Percentiles rank a stretch among this genome's conserved stretches.
phyloP scores from a whole-genome alignment of 345 rosid species.

The Aurinia saxatilis region DNA sequence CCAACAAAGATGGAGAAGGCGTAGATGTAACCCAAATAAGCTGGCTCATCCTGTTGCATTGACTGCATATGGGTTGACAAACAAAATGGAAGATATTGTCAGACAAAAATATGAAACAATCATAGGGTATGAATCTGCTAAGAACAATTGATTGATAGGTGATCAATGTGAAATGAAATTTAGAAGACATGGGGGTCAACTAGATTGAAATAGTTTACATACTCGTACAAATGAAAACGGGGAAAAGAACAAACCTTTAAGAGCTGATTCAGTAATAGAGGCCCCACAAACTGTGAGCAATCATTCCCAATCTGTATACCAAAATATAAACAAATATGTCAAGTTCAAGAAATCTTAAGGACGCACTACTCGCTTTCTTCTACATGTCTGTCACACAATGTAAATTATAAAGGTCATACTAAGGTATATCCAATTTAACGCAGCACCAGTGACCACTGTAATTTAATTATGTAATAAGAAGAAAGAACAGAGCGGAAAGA shows the following conservation, averaged over 20 bases:
- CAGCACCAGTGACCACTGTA: constrained; percentile 1
- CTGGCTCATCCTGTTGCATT: constrained; percentile 92
- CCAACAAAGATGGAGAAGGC: constrained; percentile 30
- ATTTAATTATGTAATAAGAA: background rate
- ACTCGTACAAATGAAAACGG: background rate
- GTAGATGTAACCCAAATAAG: constrained; percentile 80
- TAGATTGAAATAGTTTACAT: background rate
- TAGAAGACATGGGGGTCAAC: background rate
- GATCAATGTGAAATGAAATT: constrained; percentile 6
- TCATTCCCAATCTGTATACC: constrained; percentile 49
- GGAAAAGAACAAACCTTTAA: constrained; percentile 55
- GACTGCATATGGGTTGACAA: constrained; percentile 53
- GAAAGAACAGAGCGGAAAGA: background rate
- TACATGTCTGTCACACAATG: background rate
- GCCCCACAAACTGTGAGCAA: constrained; percentile 91
- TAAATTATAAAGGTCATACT: background rate
- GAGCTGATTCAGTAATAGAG: constrained; percentile 73
- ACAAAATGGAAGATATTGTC: constrained; percentile 15
- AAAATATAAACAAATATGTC: background rate
- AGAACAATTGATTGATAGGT: background rate
- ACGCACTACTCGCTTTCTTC: background rate
- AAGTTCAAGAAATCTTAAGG: background rate
- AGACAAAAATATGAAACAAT: constrained; percentile 7
- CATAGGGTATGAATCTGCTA: background rate
- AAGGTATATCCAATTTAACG: background rate